Percentiles rank a stretch among this genome's conserved stretches.
phyloP scores from a whole-genome alignment of 1,284 basidiomycete genomes.

The Ceratobasidium sp. region DNA sequence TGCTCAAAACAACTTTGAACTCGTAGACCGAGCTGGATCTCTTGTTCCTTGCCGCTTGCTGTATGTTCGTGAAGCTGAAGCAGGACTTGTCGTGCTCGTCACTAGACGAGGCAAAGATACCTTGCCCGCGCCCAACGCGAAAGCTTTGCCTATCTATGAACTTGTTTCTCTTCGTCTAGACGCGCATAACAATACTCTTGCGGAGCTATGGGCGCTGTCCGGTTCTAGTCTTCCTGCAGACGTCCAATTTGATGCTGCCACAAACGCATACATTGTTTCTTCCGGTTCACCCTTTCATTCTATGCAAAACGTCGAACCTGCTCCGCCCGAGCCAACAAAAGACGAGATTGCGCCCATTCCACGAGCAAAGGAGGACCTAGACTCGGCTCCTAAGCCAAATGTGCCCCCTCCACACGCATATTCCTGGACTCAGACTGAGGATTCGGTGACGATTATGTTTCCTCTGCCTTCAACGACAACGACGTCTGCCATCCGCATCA shows the following conservation, averaged over 20 bases:
- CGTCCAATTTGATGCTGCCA: constrained; percentile 59
- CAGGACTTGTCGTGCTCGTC: constrained; percentile 43
- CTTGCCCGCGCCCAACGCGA: constrained; percentile 3
- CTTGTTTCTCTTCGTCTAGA: constrained; percentile 24
- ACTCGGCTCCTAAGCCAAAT: constrained; percentile 47
- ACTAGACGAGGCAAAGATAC: constrained; percentile 19
- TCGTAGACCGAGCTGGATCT: constrained; percentile 21
- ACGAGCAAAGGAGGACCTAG: constrained; percentile 62
- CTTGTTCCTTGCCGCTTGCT: constrained; percentile 67
- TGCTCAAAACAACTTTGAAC: constrained; percentile 16
- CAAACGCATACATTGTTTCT: constrained; percentile 61
- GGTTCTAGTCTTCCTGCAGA: constrained; percentile 76
- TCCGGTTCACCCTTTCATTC: constrained; percentile 64
- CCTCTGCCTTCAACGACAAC: constrained; percentile 74
- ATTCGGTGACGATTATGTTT: constrained; percentile 82
- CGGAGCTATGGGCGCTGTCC: constrained; percentile 71
- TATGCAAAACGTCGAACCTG: constrained; percentile 51
- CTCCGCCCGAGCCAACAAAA: constrained; percentile 61
- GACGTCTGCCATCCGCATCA: constrained; percentile 68
- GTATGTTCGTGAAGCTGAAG: constrained; percentile 53
- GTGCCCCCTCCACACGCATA: constrained; percentile 66
- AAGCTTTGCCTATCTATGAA: background rate
- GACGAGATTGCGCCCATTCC: constrained; percentile 74
- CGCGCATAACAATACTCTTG: constrained; percentile 46
- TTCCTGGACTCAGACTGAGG: constrained; percentile 88